Evolutionary conservation across 2,329 filamentous ascomycete genomes (phyloP).

Genomic region (Drechslera avenae): DNA sequence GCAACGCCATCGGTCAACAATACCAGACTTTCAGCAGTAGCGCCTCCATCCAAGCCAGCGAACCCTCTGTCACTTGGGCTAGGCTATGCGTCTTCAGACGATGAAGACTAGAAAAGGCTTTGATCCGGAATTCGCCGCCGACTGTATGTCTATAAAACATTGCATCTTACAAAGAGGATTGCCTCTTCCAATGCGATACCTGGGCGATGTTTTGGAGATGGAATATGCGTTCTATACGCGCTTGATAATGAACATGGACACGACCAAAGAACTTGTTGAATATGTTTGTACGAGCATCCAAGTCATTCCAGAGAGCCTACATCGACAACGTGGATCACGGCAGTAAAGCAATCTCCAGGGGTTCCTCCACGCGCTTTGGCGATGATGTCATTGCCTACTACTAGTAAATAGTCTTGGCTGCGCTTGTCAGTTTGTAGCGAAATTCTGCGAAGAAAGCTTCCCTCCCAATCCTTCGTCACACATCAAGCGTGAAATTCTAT

Average conservation of each 20-base stretch:
- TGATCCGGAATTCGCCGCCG: no score
- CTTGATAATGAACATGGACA: no score
- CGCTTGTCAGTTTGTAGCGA: constrained; percentile 12
- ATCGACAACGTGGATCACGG: no score
- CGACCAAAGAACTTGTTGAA: no score
- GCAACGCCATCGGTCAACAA: not conserved
- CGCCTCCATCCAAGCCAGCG: constrained; percentile 22
- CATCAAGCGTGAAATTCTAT: not conserved
- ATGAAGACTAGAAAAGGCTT: constrained; percentile 39
- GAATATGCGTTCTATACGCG: no score
- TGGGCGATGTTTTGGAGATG: no score
- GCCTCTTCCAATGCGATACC: no score
- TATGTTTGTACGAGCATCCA: no score
- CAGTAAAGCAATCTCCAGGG: not conserved
- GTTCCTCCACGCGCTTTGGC: not conserved
- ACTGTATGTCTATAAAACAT: no score
- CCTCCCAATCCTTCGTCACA: not conserved
- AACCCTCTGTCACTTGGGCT: constrained; percentile 42
- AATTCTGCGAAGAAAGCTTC: constrained; percentile 10
- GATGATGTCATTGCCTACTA: constrained; percentile 4
- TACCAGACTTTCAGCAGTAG: constrained; percentile 11
- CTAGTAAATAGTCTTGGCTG: constrained; percentile 10
- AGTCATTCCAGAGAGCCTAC: no score
- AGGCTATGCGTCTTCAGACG: constrained; percentile 52
- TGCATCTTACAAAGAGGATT: no score